A percentile compares a stretch with the other conserved stretches of the same genome.
These are phyloP conservation scores for Achlya hypogyna DNA, from an alignment of 352 stramenopile species.

Conservation along the genomic window DNA sequence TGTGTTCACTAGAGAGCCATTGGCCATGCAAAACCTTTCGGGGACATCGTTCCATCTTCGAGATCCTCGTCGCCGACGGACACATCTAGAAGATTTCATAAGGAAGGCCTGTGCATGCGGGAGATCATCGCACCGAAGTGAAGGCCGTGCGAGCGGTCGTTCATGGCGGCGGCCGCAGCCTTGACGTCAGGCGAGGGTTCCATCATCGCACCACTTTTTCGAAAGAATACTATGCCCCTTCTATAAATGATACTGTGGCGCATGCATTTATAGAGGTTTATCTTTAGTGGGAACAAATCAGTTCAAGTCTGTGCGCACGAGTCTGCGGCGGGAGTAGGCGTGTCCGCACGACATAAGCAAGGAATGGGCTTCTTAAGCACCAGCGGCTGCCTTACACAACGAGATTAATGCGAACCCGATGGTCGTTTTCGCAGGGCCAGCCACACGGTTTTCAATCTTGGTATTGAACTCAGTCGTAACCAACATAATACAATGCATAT, in stretches of 20 bases:
- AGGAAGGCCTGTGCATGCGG: background rate
- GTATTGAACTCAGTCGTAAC: too few relatives aligned
- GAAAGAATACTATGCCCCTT: background rate
- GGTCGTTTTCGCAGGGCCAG: too few relatives aligned
- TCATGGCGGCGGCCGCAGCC: slow-evolving; percentile 14
- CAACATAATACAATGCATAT: too few relatives aligned
- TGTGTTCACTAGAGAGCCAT: slow-evolving; percentile 2
- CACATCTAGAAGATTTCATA: slow-evolving; percentile 68
- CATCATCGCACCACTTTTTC: slow-evolving; percentile 12
- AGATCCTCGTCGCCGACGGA: slow-evolving; percentile 67
- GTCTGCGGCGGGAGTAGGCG: too few relatives aligned
- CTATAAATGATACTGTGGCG: background rate
- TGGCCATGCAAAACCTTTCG: slow-evolving; percentile 34
- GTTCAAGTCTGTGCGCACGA: too few relatives aligned
- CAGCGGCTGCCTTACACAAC: too few relatives aligned
- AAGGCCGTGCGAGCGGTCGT: slow-evolving; percentile 19
- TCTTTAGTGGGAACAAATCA: too few relatives aligned
- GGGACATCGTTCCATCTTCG: slow-evolving; percentile 65
- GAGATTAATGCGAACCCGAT: too few relatives aligned
- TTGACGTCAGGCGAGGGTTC: slow-evolving; percentile 11
- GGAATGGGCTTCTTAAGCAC: too few relatives aligned
- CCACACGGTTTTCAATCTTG: too few relatives aligned
- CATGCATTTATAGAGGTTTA: too few relatives aligned
- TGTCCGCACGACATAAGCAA: too few relatives aligned
- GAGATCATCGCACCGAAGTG: slow-evolving; percentile 17